phyloP scores from a whole-genome alignment of 305 asterid species.

The Rubia peregrina region DNA sequence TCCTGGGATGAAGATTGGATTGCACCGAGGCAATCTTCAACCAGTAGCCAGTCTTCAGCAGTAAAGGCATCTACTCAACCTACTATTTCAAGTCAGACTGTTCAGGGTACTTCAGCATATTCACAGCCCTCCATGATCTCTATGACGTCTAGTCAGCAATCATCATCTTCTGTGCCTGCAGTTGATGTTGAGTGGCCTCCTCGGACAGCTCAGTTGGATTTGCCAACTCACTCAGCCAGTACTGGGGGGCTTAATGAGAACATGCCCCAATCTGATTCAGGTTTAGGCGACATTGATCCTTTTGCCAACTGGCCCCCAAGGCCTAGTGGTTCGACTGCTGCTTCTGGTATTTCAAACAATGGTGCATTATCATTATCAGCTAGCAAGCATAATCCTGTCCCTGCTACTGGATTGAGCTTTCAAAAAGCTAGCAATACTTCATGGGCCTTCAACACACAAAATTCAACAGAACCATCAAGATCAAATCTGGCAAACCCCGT shows the following conservation, averaged over 20 bases:
- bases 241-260: constrained; percentile 34
- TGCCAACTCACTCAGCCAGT: constrained; percentile 33
- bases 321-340: constrained; percentile 41
- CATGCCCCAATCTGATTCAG: constrained; percentile 35
- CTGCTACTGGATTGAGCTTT: constrained; percentile 40
- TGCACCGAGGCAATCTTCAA: constrained; percentile 51
- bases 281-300: constrained; percentile 75
- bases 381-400: constrained; percentile 27
- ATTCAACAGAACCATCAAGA: constrained; percentile 28
- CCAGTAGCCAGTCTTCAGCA: constrained; percentile 32
- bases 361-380: constrained; percentile 33
- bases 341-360: constrained; percentile 41
- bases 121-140: constrained; percentile 33
- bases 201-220: constrained; percentile 35
- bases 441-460: constrained; percentile 48
- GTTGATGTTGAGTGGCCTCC: constrained; percentile 99
- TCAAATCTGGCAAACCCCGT: constrained; percentile 49
- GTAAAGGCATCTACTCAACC: constrained; percentile 41
- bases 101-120: constrained; percentile 30
- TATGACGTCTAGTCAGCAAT: constrained; percentile 44
- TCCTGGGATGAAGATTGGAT: constrained; percentile 99
- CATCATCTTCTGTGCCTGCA: constrained; percentile 66
- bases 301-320: constrained; percentile 95
- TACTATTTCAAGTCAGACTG: constrained; percentile 35
- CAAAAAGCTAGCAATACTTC: constrained; percentile 37